Base-by-base conservation (phyloP, 1,139 yeast species). In the Kodamaea fungicola region DNA sequence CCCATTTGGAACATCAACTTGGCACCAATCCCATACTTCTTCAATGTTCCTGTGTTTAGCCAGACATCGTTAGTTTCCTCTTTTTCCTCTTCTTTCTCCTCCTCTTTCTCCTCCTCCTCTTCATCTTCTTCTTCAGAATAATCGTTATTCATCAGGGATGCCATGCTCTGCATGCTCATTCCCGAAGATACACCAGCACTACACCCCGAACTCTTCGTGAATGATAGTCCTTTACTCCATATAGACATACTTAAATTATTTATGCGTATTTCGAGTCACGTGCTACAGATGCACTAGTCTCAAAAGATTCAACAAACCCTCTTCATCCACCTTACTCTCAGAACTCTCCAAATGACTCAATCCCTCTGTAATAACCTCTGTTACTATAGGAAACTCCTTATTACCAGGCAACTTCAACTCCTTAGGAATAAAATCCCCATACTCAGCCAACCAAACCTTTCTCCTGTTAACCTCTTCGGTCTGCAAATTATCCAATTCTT, bases 11-110 rank as follows among this genome's bases (percentile, higher is more conserved):
- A 71, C 67, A 92, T 59, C 36, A 92, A 64, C 37, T 74, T 64
- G 2, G 96, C 96, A 26, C 97, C 98, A 32, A 88, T 77, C 7
- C 98, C 97, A 52, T 89, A 90, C 38, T 54, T 37, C 21, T 28
- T 29, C 28, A 37, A 28, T 12, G 21, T 8, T 13, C 13, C 24
- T 24, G 34, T 16, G 22, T 21, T 23, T n/a, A 27, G 7, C 16
- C 29, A 27, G 29, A 12, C 16, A 27, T 27, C 8, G 10, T 23
- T 23, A 23, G 4, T 23, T n/a, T 22, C 24, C 10, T 8, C 35
- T 25, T 40, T 43, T n/a, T 30, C 33, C 27, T 34, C 40, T 4
- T 30, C 40, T 12, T 40, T 45, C 8, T 42, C 47, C 2, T 42
- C 47, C n/a, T 44, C 50, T 2, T 50, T 51, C 7, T 46, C 60